Evolutionary conservation across 176 grass and related monocot species (phyloP).

Genomic region (Oryza coarctata): DNA sequence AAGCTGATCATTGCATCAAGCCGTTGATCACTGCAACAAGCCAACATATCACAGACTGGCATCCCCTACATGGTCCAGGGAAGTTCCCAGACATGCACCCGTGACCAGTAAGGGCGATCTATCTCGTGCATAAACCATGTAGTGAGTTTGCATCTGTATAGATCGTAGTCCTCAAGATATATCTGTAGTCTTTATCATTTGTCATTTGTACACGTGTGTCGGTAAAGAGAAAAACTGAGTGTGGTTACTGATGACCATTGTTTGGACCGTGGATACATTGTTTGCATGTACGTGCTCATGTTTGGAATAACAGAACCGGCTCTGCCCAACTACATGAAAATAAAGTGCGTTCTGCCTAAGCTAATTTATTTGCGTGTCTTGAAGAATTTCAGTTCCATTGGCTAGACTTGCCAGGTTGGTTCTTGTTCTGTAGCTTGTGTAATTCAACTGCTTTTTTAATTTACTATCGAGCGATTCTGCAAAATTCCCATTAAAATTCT

Average conservation of each 20-base stretch:
- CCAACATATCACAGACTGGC: not conserved
- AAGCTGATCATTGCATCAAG: too few relatives aligned
- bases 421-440: too few relatives aligned
- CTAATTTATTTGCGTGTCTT: not conserved
- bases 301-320: not conserved
- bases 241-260: not conserved
- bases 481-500: too few relatives aligned
- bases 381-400: not conserved
- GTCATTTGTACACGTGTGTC: not conserved
- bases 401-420: not conserved
- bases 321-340: not conserved
- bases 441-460: too few relatives aligned
- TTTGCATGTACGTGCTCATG: not conserved
- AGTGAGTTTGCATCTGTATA: conserved; percentile 21
- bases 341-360: not conserved
- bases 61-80: conserved; percentile 33
- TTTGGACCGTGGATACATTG: not conserved
- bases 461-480: too few relatives aligned
- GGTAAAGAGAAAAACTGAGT: not conserved
- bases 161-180: not conserved
- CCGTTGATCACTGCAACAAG: not conserved
- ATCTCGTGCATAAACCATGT: not conserved
- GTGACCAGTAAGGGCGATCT: conserved; percentile 4
- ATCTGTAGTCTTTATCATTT: not conserved
- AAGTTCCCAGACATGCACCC: conserved; percentile 37